phyloP scores from a whole-genome alignment of 805 yeast genomes.

The Metschnikowia henanensis region DNA sequence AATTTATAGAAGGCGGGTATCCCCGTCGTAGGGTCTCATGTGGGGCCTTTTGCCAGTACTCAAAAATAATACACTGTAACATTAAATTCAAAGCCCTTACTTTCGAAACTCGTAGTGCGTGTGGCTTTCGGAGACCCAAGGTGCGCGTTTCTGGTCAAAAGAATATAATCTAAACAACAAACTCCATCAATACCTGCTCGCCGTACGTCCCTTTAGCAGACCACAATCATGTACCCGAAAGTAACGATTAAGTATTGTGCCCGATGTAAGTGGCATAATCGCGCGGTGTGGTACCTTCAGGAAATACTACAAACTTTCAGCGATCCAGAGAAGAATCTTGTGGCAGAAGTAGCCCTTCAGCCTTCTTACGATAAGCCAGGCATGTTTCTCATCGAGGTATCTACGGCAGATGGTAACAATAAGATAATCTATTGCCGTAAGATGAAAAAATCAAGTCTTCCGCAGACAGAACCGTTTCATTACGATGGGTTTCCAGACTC shows the following conservation, averaged over 20 bases:
- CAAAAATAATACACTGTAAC: no score
- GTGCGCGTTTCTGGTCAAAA: no score
- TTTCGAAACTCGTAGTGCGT: no score
- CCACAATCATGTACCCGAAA: slow-evolving; percentile 43
- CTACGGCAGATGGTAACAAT: slow-evolving; percentile 5
- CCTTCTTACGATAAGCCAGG: slow-evolving; percentile 28
- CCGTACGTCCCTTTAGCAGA: not conserved
- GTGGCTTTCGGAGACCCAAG: not conserved
- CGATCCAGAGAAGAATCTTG: slow-evolving; percentile 28
- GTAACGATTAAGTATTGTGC: slow-evolving; percentile 75
- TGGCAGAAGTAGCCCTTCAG: slow-evolving; percentile 39
- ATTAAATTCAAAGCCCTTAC: no score
- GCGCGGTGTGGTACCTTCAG: slow-evolving; percentile 87
- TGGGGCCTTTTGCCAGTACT: not conserved
- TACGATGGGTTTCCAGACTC: slow-evolving; percentile 87
- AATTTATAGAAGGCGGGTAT: slow-evolving; percentile 5
- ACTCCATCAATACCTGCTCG: not conserved
- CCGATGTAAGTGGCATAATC: slow-evolving; percentile 82
- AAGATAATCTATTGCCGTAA: slow-evolving; percentile 54
- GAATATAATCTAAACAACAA: not conserved
- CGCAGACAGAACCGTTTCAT: slow-evolving; percentile 29
- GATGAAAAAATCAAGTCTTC: slow-evolving; percentile 38
- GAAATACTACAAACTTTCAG: slow-evolving; percentile 85
- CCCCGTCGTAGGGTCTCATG: not conserved
- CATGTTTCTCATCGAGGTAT: slow-evolving; percentile 17